Percentiles rank a stretch among this genome's conserved stretches.
These are phyloP conservation scores for Escovopsis weberi DNA, from an alignment of 2,329 filamentous ascomycete species.

Conservation along the genomic window DNA sequence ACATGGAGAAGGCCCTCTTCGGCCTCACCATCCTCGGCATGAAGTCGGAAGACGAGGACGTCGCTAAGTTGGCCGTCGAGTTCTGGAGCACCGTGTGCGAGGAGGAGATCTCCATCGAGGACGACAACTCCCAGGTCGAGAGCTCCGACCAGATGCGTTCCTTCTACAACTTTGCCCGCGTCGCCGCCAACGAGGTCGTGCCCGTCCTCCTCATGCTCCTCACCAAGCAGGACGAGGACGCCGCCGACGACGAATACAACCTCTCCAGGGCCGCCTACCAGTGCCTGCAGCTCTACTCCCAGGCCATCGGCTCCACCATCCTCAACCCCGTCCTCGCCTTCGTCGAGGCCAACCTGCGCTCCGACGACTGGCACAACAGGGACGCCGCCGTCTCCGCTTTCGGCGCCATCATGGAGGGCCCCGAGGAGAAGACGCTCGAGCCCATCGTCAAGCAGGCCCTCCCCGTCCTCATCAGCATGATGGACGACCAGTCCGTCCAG, in stretches of 20 bases:
- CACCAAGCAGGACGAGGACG: constrained; percentile 96
- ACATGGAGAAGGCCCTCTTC: constrained; percentile 99
- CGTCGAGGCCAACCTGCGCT: constrained; percentile 79
- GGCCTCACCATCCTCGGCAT: constrained; percentile 95
- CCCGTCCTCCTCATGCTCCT: constrained; percentile 79
- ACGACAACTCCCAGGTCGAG: constrained; percentile 72
- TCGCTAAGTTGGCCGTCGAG: constrained; percentile 93
- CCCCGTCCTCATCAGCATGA: constrained; percentile 76
- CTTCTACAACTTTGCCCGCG: constrained; percentile 89
- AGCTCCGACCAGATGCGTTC: constrained; percentile 73
- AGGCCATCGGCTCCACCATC: constrained; percentile 73
- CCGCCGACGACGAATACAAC: constrained; percentile 94
- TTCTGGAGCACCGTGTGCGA: constrained; percentile 99
- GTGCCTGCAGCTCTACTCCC: constrained; percentile 86
- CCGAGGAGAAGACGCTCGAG: constrained; percentile 80
- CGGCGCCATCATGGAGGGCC: constrained; percentile 96
- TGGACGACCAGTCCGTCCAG: constrained; percentile 79
- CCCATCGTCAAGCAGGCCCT: constrained; percentile 93
- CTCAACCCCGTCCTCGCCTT: constrained; percentile 79
- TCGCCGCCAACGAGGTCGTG: constrained; percentile 87
- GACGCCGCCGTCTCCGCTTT: constrained; percentile 96
- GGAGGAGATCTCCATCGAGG: constrained; percentile 94
- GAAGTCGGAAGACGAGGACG: constrained; percentile 96
- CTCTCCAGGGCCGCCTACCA: constrained; percentile 90
- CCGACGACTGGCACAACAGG: constrained; percentile 85